Percentiles rank a stretch among this genome's conserved stretches.
These are phyloP conservation scores for Colletotrichum sp. DNA, from an alignment of 2,329 filamentous ascomycete species.

Conservation along the genomic window DNA sequence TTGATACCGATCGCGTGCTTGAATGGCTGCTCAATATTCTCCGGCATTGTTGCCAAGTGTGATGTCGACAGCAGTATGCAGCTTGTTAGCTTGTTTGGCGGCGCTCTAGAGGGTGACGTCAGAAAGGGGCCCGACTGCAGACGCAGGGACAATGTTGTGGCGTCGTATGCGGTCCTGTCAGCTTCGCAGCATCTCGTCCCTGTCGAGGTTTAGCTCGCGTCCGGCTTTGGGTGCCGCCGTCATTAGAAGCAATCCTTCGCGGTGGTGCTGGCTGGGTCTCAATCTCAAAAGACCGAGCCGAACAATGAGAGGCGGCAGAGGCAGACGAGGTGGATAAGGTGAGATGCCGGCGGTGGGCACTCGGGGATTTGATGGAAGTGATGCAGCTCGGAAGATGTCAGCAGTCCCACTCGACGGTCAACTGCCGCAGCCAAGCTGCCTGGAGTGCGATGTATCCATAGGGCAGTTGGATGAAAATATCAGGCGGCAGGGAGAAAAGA, in stretches of 20 bases:
- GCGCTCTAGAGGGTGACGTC: slow-evolving; percentile 4
- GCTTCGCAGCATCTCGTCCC: neutral
- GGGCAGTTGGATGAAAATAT: neutral
- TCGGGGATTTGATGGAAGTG: neutral
- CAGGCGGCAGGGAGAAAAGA: neutral
- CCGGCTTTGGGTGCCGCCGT: neutral
- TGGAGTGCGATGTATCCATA: neutral
- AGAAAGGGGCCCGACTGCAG: neutral
- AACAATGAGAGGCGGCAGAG: neutral
- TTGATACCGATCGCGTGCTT: neutral
- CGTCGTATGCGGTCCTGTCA: neutral
- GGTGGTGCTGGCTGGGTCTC: neutral
- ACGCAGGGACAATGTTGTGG: neutral
- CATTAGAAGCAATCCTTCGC: neutral
- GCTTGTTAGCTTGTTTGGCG: neutral
- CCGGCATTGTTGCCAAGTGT: neutral
- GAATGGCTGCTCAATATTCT: neutral
- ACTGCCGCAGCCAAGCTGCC: neutral
- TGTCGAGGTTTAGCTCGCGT: neutral
- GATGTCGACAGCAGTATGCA: neutral
- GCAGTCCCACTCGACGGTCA: neutral
- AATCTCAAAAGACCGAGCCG: neutral
- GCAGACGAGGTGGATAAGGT: neutral
- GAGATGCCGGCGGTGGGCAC: neutral
- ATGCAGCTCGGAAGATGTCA: neutral